These are phyloP conservation scores for Sanguinoderma infundibulare DNA, from an alignment of 1,284 basidiomycete genomes.

Conservation along the genomic window DNA sequence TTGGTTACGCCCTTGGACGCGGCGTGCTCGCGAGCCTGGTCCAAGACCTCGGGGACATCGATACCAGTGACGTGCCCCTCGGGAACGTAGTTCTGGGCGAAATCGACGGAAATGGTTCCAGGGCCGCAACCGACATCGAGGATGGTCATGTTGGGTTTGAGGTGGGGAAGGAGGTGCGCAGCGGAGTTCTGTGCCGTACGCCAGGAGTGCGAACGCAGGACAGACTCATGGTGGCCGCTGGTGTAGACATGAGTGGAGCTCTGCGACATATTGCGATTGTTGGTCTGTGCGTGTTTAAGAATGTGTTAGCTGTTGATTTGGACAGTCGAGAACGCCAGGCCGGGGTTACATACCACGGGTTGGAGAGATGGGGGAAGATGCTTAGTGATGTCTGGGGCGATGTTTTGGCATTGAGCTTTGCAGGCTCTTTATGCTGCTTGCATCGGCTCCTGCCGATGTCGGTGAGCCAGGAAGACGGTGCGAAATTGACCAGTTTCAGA, in stretches of 20 bases:
- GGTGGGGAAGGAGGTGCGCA: conserved; percentile 43
- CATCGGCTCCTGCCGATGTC: no score
- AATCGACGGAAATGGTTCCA: conserved; percentile 47
- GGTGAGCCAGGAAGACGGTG: no score
- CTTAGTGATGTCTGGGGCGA: no score
- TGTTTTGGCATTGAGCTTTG: no score
- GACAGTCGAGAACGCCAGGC: background rate
- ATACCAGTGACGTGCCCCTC: conserved; percentile 46
- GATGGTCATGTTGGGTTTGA: conserved; percentile 45
- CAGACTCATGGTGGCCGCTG: conserved; percentile 45
- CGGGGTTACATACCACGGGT: background rate
- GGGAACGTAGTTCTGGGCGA: conserved; percentile 42
- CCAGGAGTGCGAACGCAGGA: conserved; percentile 44
- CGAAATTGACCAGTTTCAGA: no score
- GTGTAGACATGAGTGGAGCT: conserved; percentile 21
- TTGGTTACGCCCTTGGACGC: conserved; percentile 34
- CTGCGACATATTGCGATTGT: conserved; percentile 13
- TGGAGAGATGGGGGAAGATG: no score
- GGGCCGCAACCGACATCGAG: conserved; percentile 53
- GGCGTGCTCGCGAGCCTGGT: conserved; percentile 37
- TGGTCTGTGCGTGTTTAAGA: background rate
- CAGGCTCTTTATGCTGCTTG: no score
- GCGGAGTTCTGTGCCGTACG: conserved; percentile 49
- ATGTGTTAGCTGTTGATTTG: background rate
- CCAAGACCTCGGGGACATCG: conserved; percentile 39